A percentile compares a stretch with the other conserved stretches of the same genome.
Conservation (phyloP, 495 filamentous ascomycete genomes). For the Neurospora sp. region DNA sequence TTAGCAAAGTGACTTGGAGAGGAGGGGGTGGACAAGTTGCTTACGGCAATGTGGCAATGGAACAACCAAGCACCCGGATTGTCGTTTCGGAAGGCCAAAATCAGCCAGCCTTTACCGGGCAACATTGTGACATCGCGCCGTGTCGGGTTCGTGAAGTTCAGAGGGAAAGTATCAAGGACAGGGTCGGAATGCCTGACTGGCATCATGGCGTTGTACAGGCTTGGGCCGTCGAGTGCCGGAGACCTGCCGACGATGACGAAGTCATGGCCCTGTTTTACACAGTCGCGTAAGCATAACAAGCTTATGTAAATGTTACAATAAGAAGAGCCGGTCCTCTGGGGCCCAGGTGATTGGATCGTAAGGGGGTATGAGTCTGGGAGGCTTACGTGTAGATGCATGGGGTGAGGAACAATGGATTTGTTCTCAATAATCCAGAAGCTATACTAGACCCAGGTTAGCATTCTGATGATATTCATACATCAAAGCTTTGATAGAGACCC, state of each 20-base stretch:
- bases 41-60: conserved; percentile 41
- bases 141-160: conserved; percentile 27
- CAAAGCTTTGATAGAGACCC: not conserved
- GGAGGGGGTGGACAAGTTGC: not conserved
- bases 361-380: conserved; percentile 7
- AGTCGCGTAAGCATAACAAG: conserved; percentile 28
- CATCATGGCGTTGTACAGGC: conserved; percentile 27
- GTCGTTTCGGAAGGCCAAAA: conserved; percentile 40
- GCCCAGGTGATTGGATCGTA: not conserved
- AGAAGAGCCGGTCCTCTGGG: not conserved
- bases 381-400: conserved; percentile 41
- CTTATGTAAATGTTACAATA: conserved; percentile 8
- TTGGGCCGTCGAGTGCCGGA: conserved; percentile 23
- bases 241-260: conserved; percentile 24
- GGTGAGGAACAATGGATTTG: conserved; percentile 30
- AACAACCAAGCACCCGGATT: conserved; percentile 46
- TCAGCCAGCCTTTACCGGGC: conserved; percentile 31
- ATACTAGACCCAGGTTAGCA: conserved; percentile 1
- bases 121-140: conserved; percentile 32
- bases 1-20: not conserved
- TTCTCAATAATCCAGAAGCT: conserved; percentile 22
- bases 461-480: not conserved
- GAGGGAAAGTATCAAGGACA: conserved; percentile 8
- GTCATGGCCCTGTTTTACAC: conserved; percentile 22
- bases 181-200: conserved; percentile 15